These are phyloP conservation scores for Lachancea kluyveri DNA, from an alignment of 805 yeast genomes.

Conservation along the genomic window DNA sequence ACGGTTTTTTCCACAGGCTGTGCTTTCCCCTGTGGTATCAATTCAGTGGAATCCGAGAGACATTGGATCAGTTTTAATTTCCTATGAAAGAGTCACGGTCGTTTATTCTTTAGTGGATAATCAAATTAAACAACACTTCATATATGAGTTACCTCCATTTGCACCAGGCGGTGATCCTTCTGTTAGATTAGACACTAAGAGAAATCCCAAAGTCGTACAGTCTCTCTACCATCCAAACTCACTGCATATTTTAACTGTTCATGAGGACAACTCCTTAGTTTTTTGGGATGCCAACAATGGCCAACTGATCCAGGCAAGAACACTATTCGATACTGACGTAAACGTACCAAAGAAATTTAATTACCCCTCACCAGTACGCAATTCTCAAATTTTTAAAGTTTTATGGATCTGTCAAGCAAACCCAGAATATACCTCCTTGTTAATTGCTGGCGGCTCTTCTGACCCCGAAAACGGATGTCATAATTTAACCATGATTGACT, in stretches of 20 bases:
- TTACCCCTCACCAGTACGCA: slow-evolving; percentile 9
- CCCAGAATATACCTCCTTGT: slow-evolving; percentile 71
- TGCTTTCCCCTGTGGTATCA: slow-evolving; percentile 56
- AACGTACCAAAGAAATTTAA: slow-evolving; percentile 39
- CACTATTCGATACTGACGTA: slow-evolving; percentile 57
- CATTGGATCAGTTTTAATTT: slow-evolving; percentile 66
- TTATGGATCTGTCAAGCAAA: slow-evolving; percentile 77
- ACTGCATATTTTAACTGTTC: slow-evolving; percentile 69
- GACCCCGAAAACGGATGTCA: slow-evolving; percentile 37
- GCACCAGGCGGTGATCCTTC: slow-evolving; percentile 65
- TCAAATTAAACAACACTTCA: slow-evolving; percentile 47
- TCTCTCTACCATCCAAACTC: slow-evolving; percentile 93
- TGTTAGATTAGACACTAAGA: slow-evolving; percentile 17
- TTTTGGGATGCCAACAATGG: slow-evolving; percentile 93
- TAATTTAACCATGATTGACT: slow-evolving; percentile 53
- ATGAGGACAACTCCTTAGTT: slow-evolving; percentile 76
- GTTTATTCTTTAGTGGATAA: slow-evolving; percentile 61
- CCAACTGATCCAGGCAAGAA: slow-evolving; percentile 65
- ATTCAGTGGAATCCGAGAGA: slow-evolving; percentile 87
- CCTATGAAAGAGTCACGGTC: slow-evolving; percentile 65
- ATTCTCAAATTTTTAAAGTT: slow-evolving; percentile 40
- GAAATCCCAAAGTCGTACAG: slow-evolving; percentile 40
- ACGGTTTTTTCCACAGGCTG: slow-evolving; percentile 48
- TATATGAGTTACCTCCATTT: slow-evolving; percentile 58
- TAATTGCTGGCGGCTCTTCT: slow-evolving; percentile 60